Conservation (phyloP, 202 grass and related monocot species). For the Bolboschoenoplectus hybrid region DNA sequence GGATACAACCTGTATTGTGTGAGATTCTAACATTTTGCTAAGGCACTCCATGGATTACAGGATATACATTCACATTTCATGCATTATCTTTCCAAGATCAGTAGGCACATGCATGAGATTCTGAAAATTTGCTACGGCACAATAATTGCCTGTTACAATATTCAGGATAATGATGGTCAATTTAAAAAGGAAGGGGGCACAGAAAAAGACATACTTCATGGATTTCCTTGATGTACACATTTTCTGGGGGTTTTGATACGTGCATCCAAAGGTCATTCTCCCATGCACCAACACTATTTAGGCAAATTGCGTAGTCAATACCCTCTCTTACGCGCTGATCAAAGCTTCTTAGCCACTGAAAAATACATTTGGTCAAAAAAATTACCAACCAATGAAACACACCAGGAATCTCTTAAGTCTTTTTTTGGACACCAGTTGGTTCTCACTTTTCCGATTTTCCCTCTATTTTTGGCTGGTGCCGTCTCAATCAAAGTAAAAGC, state of each 20-base stretch:
- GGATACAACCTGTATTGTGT: background rate
- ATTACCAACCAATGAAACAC: constrained; percentile 20
- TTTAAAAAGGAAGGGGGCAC: background rate
- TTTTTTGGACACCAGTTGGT: background rate
- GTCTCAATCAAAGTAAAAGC: background rate
- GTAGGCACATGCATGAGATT: constrained; percentile 13
- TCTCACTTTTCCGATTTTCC: background rate
- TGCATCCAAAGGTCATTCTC: constrained; percentile 90
- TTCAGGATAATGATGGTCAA: constrained; percentile 25
- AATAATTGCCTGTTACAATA: constrained; percentile 20
- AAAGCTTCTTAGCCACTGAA: constrained; percentile 97
- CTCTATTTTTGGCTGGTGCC: background rate
- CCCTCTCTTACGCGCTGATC: constrained; percentile 92
- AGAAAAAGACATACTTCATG: constrained; percentile 63
- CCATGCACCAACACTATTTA: constrained; percentile 95
- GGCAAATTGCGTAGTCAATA: constrained; percentile 97
- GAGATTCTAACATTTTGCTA: background rate
- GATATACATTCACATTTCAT: background rate
- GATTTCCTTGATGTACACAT: constrained; percentile 92
- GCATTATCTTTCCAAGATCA: background rate
- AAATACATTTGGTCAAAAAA: constrained; percentile 32
- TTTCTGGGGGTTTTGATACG: constrained; percentile 97
- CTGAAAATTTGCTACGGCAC: background rate
- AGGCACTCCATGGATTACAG: background rate
- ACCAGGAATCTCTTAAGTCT: background rate